Base-by-base conservation (phyloP, 1,284 basidiomycete genomes). In the Trichosporon faecale region DNA sequence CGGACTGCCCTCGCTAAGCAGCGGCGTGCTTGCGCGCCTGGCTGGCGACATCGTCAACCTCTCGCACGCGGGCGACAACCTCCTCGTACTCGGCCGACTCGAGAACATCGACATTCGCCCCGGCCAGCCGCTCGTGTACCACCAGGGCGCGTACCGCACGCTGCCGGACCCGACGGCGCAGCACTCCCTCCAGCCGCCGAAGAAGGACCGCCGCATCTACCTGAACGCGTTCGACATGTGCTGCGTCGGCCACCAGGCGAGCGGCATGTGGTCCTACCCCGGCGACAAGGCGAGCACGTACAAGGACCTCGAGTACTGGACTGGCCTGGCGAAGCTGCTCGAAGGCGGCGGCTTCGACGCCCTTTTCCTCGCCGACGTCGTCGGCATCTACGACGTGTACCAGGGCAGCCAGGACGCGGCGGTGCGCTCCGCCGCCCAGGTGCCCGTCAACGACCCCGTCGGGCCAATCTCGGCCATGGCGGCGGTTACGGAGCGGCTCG, bases 251-350 rank as follows among this genome's bases (percentile, higher is more conserved):
- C 73, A 74, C 66, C 66, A 68, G 49, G 44, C 66, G 2, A 72
- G 70, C 3, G 70, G 69, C 4, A 44, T 76, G 52, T 72, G 70
- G 70, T 21, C 70, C 4, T 57, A 69, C 66, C 70, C 68, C 3
- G 2, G 3, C 4, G 70, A 72, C 68, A 35, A 35, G n/a, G 68
- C 70, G 2, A 46, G 63, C 66, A 72, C 70, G 29, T 72, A 72
- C 70, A 72, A 69, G 57, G 70, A 72, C 29, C 52, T 72, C 44
- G 70, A 72, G 66, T 72, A 72, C 68, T 72, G 70, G 70, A 72
- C 66, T 6, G 37, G 52, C 33, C 52, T 72, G 11, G 70, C 70
- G 0, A 66, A 69, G 57, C 33, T 69, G 9, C 70, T 72, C 21
- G 70, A 72, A 21, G 16, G 25, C 11, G 70, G 70, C 9, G 70